Evolutionary conservation across 352 stramenopile species (phyloP).

Genomic region (Globisporangium sylvaticum): DNA sequence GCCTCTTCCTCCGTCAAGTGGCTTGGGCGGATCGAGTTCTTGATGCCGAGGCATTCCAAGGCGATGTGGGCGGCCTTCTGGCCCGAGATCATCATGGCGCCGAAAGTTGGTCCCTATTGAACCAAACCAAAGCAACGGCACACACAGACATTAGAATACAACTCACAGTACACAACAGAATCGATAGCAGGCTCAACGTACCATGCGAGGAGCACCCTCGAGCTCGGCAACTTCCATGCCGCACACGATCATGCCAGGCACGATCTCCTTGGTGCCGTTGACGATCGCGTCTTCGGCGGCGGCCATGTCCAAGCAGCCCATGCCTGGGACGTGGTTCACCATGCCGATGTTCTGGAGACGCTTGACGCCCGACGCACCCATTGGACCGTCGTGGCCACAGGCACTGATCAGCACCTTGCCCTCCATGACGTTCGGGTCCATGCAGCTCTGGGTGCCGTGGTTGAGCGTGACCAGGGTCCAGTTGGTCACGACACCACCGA

Average conservation of each 20-base stretch:
- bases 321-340: conserved; percentile 51
- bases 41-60: conserved; percentile 52
- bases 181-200: neutral
- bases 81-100: conserved; percentile 66
- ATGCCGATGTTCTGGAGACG: conserved; percentile 63
- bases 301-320: conserved; percentile 57
- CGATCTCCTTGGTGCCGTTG: conserved; percentile 58
- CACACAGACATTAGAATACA: neutral
- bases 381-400: conserved; percentile 57
- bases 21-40: conserved; percentile 46
- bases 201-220: conserved; percentile 55
- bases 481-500: conserved; percentile 66
- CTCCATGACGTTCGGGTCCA: conserved; percentile 73
- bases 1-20: conserved; percentile 29
- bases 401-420: conserved; percentile 63
- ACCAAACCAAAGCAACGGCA: neutral
- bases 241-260: conserved; percentile 57
- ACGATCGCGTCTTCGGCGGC: conserved; percentile 63
- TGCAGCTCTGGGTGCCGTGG: conserved; percentile 68
- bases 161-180: neutral
- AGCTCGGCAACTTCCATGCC: conserved; percentile 66
- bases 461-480: conserved; percentile 65
- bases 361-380: conserved; percentile 64
- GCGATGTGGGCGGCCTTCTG: conserved; percentile 61
- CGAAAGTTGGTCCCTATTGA: conserved; percentile 46